These are phyloP conservation scores for Speleostelium caveatum DNA, from an alignment of 78 protist species.

Conservation along the genomic window DNA sequence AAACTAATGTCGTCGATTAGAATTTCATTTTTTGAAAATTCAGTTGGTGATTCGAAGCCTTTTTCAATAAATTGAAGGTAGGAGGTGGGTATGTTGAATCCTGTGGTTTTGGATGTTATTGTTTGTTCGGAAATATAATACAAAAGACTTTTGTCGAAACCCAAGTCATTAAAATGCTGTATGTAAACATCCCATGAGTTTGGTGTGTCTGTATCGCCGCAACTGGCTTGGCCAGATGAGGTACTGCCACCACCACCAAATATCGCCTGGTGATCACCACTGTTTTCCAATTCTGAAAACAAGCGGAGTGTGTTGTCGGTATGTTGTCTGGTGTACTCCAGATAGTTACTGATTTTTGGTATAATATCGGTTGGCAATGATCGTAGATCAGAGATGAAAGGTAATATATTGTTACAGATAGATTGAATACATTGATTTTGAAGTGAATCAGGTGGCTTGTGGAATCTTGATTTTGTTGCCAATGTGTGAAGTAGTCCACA, in stretches of 20 bases:
- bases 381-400: not conserved
- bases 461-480: too few relatives aligned
- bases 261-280: not conserved
- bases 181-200: not conserved
- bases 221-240: not conserved
- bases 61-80: too few relatives aligned
- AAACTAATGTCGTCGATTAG: not conserved
- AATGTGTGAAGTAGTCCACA: conserved; percentile 28
- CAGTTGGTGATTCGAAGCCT: too few relatives aligned
- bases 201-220: not conserved
- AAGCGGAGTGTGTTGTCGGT: conserved; percentile 12
- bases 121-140: too few relatives aligned
- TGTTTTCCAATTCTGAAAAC: not conserved
- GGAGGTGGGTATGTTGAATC: too few relatives aligned
- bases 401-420: not conserved
- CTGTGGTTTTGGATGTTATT: too few relatives aligned
- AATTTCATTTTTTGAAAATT: conserved; percentile 13
- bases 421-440: not conserved
- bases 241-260: not conserved
- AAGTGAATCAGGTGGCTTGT: not conserved
- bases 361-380: conserved; percentile 6
- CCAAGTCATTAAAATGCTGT: not conserved
- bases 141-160: too few relatives aligned
- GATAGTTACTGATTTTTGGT: conserved; percentile 12
- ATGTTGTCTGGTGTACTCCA: conserved; percentile 11